phyloP scores from a whole-genome alignment of 768 basidiomycete genomes.

The Mycena capillaripes region DNA sequence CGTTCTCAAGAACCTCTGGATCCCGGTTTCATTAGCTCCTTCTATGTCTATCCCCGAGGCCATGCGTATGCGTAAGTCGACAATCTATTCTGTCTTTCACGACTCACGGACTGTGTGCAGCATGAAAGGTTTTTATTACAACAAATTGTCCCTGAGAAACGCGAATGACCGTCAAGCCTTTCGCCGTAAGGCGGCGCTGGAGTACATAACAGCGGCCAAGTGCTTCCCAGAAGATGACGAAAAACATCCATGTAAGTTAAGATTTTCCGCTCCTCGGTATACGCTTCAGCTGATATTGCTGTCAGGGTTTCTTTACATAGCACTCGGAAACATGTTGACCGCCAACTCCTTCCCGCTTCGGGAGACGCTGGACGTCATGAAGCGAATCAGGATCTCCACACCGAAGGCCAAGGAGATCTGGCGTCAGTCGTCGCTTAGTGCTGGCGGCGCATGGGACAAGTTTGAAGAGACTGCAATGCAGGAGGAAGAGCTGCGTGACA shows the following conservation, averaged over 20 bases:
- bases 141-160: background rate
- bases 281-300: background rate
- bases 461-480: background rate
- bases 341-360: constrained; percentile 16
- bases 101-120: constrained; percentile 1
- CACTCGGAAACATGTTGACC: constrained; percentile 16
- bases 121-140: constrained; percentile 32
- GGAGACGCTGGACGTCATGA: constrained; percentile 29
- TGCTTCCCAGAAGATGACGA: constrained; percentile 39
- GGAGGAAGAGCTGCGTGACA: constrained; percentile 13
- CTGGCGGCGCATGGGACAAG: background rate
- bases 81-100: background rate
- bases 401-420: constrained; percentile 33
- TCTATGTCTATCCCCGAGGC: constrained; percentile 34
- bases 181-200: constrained; percentile 25
- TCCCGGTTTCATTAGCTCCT: constrained; percentile 28
- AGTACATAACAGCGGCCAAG: constrained; percentile 32
- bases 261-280: background rate
- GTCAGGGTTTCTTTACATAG: constrained; percentile 20
- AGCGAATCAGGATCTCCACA: constrained; percentile 12
- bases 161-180: background rate
- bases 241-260: constrained; percentile 34
- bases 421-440: constrained; percentile 18
- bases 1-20: constrained; percentile 1
- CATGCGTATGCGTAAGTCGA: constrained; percentile 32